phyloP scores from a whole-genome alignment of 805 yeast genomes.

The Saccharomyces eubayanus region DNA sequence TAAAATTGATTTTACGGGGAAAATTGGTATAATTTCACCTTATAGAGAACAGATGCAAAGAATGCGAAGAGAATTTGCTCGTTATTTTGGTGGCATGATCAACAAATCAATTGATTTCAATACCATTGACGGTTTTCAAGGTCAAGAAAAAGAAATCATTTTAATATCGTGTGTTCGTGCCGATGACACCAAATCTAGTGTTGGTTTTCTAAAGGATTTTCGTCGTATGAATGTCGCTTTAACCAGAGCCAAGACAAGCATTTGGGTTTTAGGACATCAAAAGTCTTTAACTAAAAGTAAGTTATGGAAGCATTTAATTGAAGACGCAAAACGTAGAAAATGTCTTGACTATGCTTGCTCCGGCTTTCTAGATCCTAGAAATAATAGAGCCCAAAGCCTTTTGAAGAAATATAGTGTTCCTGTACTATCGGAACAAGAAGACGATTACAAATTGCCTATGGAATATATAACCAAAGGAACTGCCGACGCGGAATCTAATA shows the following conservation, averaged over 20 bases:
- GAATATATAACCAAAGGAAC: neutral
- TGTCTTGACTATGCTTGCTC: constrained; percentile 23
- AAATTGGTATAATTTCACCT: constrained; percentile 88
- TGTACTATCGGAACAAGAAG: neutral
- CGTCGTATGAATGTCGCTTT: constrained; percentile 96
- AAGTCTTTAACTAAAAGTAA: constrained; percentile 54
- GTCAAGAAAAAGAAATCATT: constrained; percentile 92
- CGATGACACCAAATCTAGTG: constrained; percentile 43
- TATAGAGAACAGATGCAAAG: constrained; percentile 77
- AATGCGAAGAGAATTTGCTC: constrained; percentile 48
- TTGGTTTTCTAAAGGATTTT: constrained; percentile 85
- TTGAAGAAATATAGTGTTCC: constrained; percentile 8
- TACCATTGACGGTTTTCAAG: constrained; percentile 96
- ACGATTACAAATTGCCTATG: neutral
- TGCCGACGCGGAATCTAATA: neutral
- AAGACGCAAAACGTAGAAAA: constrained; percentile 51
- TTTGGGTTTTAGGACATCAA: constrained; percentile 85
- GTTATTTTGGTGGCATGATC: constrained; percentile 55
- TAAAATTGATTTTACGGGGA: constrained; percentile 47
- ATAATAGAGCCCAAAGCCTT: constrained; percentile 10
- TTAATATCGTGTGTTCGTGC: constrained; percentile 95
- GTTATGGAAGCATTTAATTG: constrained; percentile 65
- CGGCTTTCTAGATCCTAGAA: constrained; percentile 19
- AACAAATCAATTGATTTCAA: constrained; percentile 71
- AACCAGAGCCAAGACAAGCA: constrained; percentile 84